Base-by-base conservation (phyloP, 2,329 filamentous ascomycete species). In the Ciborinia camelliae region DNA sequence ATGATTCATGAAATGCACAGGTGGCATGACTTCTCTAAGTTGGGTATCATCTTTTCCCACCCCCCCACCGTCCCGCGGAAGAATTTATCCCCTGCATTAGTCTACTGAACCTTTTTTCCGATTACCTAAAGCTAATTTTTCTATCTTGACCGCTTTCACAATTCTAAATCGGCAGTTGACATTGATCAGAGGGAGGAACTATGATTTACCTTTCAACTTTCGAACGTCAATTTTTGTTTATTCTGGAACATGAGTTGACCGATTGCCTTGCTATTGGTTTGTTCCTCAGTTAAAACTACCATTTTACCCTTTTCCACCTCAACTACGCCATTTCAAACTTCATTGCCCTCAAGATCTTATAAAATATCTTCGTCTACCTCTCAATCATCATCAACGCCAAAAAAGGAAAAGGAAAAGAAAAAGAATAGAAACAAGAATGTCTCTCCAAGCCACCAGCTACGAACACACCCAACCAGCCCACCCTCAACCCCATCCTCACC, bases 381-480 rank as follows among this genome's bases (percentile, higher is more conserved):
- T 30, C 26, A n/a, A 18, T 43, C 54, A 43, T 20, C 28, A 47
- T 12, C 14, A 35, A 28, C 15, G 14, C 55, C 47, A 32, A 23
- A 30, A n/a, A 20, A 45, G n/a, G 7, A 23, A n/a, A 12, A 45
- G 20, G 35, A 43, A 9, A 1, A 12, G 35, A 23, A 18, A 15
- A 47, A 43, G 26, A 51, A 32, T 10, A 28, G 51, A 43, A 23
- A 8, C 28, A 57, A 30, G n/a, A 12, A 63, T 63, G 62, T 63
- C 62, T 48, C 62, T 63, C 26, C 43, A 63, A 57, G 50, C 12
- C 18, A 23, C 55, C 41, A 58, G 41, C 55, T 35, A 58, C 41
- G 28, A 58, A 26, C 3, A 9, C 4, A 41, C 55, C 4, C 41
- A 23, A 26, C 26, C 41, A 48, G 8, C 15, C 14, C 32, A 18